A percentile compares a stretch with the other conserved stretches of the same genome.
These are phyloP conservation scores for Tulasnella sp. DNA, from an alignment of 768 basidiomycete species.

Conservation along the genomic window DNA sequence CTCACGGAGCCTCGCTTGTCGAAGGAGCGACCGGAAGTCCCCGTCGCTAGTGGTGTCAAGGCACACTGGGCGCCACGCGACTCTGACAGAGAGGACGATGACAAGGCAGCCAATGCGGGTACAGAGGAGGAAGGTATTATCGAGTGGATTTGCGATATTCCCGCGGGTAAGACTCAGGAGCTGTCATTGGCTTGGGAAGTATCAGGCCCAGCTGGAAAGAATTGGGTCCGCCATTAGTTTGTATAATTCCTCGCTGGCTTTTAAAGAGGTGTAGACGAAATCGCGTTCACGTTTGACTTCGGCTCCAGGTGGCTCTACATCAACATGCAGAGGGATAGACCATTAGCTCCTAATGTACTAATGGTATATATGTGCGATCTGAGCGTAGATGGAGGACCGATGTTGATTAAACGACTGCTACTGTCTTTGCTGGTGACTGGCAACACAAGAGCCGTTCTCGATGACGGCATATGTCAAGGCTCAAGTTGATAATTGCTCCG, in stretches of 20 bases:
- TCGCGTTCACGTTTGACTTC: neutral
- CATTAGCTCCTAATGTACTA: too few species aligned
- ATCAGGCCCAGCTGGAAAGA: neutral
- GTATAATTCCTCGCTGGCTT: neutral
- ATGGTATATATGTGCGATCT: too few species aligned
- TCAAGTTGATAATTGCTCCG: too few species aligned
- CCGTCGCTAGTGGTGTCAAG: slow-evolving; percentile 9
- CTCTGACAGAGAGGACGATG: neutral
- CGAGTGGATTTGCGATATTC: slow-evolving; percentile 23
- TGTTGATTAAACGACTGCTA: too few species aligned
- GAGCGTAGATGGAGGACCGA: too few species aligned
- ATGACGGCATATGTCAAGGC: too few species aligned
- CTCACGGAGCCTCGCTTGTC: slow-evolving; percentile 22
- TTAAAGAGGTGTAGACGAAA: neutral
- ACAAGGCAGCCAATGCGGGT: neutral
- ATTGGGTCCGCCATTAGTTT: slow-evolving; percentile 8
- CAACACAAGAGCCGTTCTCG: too few species aligned
- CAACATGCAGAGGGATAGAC: neutral
- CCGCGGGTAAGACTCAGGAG: neutral
- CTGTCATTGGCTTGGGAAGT: slow-evolving; percentile 17
- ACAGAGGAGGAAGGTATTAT: slow-evolving; percentile 15
- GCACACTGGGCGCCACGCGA: slow-evolving; percentile 9
- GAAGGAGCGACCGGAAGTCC: slow-evolving; percentile 23
- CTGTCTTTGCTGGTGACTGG: too few species aligned
- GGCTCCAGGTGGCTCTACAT: neutral